Percentiles rank a stretch among this genome's conserved stretches.
phyloP scores from a whole-genome alignment of 2,329 filamentous ascomycete species.

The Fusarium duplospermum region DNA sequence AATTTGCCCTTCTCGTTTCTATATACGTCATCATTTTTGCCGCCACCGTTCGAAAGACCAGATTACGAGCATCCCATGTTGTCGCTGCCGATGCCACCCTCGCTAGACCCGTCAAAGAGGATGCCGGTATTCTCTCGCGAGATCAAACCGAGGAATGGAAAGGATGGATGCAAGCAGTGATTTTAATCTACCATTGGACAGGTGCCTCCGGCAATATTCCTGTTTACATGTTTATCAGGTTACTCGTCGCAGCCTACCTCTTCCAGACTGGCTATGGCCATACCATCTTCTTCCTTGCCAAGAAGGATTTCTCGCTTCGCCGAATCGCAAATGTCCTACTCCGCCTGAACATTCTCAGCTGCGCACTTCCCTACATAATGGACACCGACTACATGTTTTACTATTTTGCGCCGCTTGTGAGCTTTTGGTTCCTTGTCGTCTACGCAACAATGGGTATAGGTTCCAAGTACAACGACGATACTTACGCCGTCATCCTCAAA shows the following conservation, averaged over 20 bases:
- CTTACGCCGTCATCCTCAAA: constrained; percentile 59
- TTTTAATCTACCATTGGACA: constrained; percentile 68
- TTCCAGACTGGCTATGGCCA: constrained; percentile 74
- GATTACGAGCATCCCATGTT: constrained; percentile 24
- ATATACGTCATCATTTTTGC: constrained; percentile 21
- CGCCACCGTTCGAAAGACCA: constrained; percentile 34
- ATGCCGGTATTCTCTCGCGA: constrained; percentile 50
- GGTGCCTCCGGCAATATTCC: constrained; percentile 58
- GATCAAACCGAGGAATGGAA: constrained; percentile 74
- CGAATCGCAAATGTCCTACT: constrained; percentile 65
- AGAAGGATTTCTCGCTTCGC: constrained; percentile 65
- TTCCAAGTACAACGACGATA: constrained; percentile 55
- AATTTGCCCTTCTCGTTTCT: constrained; percentile 31
- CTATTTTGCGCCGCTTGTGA: constrained; percentile 68
- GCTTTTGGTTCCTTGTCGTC: constrained; percentile 72
- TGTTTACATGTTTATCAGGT: constrained; percentile 65
- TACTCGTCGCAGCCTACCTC: constrained; percentile 68
- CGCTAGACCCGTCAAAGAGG: constrained; percentile 18
- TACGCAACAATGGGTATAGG: constrained; percentile 62
- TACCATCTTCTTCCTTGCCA: constrained; percentile 67
- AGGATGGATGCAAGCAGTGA: constrained; percentile 70
- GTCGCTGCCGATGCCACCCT: constrained; percentile 1
- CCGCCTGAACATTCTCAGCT: constrained; percentile 67
- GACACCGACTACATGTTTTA: constrained; percentile 63
- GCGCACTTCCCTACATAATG: constrained; percentile 66